Evolutionary conservation across 345 rosid genomes (phyloP).

Genomic region (Euphorbia pulcherrima): DNA sequence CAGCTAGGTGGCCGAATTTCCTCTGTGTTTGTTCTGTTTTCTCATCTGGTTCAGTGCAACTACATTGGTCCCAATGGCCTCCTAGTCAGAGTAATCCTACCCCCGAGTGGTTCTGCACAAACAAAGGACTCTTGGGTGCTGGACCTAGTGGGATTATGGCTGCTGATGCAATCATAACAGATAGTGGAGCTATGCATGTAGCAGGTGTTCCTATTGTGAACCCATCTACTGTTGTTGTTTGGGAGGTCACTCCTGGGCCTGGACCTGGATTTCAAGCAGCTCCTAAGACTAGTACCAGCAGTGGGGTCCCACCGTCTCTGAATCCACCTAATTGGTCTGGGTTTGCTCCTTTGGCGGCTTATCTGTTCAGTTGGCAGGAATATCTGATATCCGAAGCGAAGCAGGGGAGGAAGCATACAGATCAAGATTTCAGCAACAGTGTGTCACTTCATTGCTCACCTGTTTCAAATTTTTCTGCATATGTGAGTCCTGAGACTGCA

Average conservation of each 20-base stretch:
- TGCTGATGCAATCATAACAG: constrained; percentile 96
- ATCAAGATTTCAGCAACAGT: constrained; percentile 59
- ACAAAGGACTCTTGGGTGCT: constrained; percentile 97
- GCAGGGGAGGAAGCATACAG: constrained; percentile 61
- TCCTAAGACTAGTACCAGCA: constrained; percentile 55
- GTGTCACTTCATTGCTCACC: constrained; percentile 91
- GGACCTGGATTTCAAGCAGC: constrained; percentile 85
- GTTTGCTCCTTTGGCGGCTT: constrained; percentile 94
- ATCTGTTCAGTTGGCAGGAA: constrained; percentile 96
- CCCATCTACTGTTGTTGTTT: constrained; percentile 97
- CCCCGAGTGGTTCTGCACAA: constrained; percentile 89
- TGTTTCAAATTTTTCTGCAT: constrained; percentile 96
- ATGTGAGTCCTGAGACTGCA: constrained; percentile 99
- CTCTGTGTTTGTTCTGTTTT: constrained; percentile 96
- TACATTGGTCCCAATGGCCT: constrained; percentile 98
- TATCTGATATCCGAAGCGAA: constrained; percentile 72
- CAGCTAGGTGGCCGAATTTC: constrained; percentile 99
- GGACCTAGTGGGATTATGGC: constrained; percentile 99
- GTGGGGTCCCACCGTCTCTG: constrained; percentile 78
- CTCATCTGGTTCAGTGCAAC: constrained; percentile 95
- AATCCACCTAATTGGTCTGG: constrained; percentile 93
- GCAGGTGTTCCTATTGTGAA: constrained; percentile 99
- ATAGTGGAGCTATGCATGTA: constrained; percentile 95
- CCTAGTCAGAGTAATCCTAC: constrained; percentile 61
- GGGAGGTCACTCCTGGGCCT: constrained; percentile 99